Evolutionary conservation across 1,139 yeast genomes (phyloP).

Genomic region (Debaryomycetaceae sp.): DNA sequence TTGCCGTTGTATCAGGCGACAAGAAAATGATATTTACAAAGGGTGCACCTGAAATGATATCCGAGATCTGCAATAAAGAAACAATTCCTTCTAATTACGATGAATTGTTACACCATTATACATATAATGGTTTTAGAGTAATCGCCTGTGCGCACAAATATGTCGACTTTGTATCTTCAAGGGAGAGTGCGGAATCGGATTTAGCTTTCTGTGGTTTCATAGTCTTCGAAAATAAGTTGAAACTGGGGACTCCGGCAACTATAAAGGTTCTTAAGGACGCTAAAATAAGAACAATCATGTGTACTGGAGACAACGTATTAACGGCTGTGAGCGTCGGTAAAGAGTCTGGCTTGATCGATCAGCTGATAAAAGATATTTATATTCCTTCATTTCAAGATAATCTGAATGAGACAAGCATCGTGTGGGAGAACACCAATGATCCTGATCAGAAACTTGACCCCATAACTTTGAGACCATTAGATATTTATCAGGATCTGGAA

Average conservation of each 20-base stretch:
- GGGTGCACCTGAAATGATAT: constrained; percentile 98
- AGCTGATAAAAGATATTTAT: constrained; percentile 47
- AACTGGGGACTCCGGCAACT: constrained; percentile 61
- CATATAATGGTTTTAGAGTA: constrained; percentile 91
- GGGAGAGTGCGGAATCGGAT: constrained; percentile 66
- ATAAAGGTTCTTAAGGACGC: constrained; percentile 60
- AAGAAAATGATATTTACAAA: constrained; percentile 62
- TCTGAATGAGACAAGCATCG: constrained; percentile 31
- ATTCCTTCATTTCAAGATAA: constrained; percentile 59
- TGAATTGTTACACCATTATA: constrained; percentile 72
- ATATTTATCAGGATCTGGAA: constrained; percentile 23
- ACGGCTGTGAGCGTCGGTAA: constrained; percentile 93
- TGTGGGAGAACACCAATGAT: constrained; percentile 67
- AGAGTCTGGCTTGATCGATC: constrained; percentile 68
- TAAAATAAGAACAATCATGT: constrained; percentile 81
- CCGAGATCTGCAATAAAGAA: constrained; percentile 65
- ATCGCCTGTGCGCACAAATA: constrained; percentile 85
- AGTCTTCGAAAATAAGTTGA: constrained; percentile 86
- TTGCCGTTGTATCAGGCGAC: constrained; percentile 47
- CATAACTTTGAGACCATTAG: constrained; percentile 53
- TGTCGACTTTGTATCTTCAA: constrained; percentile 12
- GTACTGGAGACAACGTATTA: constrained; percentile 93
- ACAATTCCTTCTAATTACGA: constrained; percentile 74
- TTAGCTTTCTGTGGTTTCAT: constrained; percentile 82
- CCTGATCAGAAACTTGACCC: constrained; percentile 55